Evolutionary conservation across 23 red algal genomes (phyloP), one percentile per base, ranked within the genome.

Genomic region (Chondrus crispus): DNA sequence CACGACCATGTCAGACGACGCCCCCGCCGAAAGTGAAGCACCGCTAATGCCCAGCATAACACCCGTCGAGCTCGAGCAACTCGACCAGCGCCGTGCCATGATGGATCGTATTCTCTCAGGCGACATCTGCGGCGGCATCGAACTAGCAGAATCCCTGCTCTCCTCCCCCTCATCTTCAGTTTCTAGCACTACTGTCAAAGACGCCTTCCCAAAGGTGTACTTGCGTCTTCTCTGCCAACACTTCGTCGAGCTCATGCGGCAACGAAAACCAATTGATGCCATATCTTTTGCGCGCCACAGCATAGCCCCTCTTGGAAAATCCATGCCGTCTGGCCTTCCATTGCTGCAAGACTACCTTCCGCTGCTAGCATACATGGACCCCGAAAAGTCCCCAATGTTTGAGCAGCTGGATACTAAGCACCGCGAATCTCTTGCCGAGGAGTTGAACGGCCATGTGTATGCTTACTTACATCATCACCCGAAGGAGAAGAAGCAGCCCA

Each of bases 141-240:
- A 7, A 6, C 8, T 66, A 6, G 60, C 60, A n/a, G 60, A 66
- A 19, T 7, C 8, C 6, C 18, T 66, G 18, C 35, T 66, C 26
- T n/a, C n/a, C n/a, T n/a, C n/a, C n/a, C n/a, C n/a, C n/a, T n/a
- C n/a, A n/a, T n/a, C n/a, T n/a, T n/a, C n/a, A n/a, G n/a, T n/a
- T n/a, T n/a, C n/a, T n/a, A 32, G 60, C 35, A 32, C 26, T 13
- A 66, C 26, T 40, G 32, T 77, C n/a, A 22, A 26, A 10, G 71
- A 10, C 43, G 28, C 26, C n/a, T 77, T 77, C 44, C 71, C 44
- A 20, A 48, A 35, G 44, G 43, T 48, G 37, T 24, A 90, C 55
- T 45, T 75, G 72, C 68, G 72, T 28, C 41, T 81, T 38, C 87
- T 90, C 2, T 80, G 72, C 30, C 87, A 90, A 22, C 87, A 90